Percentiles rank a stretch among this genome's conserved stretches.
Evolutionary conservation across 140 eudicot species (phyloP).

Genomic region (Erigeron philadelphicus): DNA sequence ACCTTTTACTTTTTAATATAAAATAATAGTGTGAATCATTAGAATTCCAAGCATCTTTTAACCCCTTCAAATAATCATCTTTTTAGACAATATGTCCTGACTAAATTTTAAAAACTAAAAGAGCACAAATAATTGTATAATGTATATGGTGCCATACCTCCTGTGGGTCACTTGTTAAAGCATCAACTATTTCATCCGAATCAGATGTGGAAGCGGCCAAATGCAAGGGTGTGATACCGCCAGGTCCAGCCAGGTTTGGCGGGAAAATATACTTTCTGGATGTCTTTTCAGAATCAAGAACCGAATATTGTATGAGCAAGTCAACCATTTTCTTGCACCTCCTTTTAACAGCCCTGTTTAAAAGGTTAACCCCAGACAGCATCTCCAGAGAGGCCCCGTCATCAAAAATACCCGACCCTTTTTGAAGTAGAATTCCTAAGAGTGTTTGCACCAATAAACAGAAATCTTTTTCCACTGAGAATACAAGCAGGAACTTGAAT

Average conservation of each 20-base stretch:
- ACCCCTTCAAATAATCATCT: too few relatives aligned
- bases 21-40: too few relatives aligned
- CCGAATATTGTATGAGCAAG: constrained; percentile 55
- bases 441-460: constrained; percentile 65
- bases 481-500: constrained; percentile 60
- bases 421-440: constrained; percentile 54
- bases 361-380: constrained; percentile 60
- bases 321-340: constrained; percentile 66
- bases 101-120: too few relatives aligned
- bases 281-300: constrained; percentile 28
- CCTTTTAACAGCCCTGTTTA: constrained; percentile 82
- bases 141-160: constrained; percentile 41
- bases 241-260: constrained; percentile 83
- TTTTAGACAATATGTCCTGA: too few relatives aligned
- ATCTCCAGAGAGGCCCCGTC: constrained; percentile 44
- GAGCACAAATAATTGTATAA: too few relatives aligned
- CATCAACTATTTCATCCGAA: constrained; percentile 64
- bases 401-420: constrained; percentile 30
- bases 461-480: constrained; percentile 65
- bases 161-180: constrained; percentile 73
- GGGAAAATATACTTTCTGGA: constrained; percentile 51
- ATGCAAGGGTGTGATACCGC: constrained; percentile 95
- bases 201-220: constrained; percentile 67
- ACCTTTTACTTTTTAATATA: too few relatives aligned
- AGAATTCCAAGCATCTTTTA: too few relatives aligned